A percentile compares a stretch with the other conserved stretches of the same genome.
Conservation (phyloP, 768 basidiomycete genomes). For the Hirschioporus abietinus region DNA sequence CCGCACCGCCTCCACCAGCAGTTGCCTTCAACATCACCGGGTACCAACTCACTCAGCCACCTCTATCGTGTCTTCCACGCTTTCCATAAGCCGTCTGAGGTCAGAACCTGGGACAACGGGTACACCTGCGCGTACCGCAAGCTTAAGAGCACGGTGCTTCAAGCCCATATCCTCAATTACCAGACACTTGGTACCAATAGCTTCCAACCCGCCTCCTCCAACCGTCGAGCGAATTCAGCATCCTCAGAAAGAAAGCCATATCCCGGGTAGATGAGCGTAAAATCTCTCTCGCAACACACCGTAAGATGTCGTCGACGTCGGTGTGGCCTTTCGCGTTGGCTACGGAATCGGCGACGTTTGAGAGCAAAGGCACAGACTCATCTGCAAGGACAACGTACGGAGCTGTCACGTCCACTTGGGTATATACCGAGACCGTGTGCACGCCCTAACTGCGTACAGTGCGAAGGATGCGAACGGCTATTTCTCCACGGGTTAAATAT, state of each 20-base stretch:
- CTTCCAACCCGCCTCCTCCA: constrained; percentile 43
- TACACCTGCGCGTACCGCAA: constrained; percentile 44
- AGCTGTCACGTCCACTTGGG: too few species aligned
- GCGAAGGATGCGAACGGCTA: constrained; percentile 57
- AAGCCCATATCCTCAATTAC: constrained; percentile 51
- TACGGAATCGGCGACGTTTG: constrained; percentile 12
- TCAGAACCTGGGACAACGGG: constrained; percentile 54
- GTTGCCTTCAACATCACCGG: constrained; percentile 67
- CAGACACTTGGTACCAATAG: constrained; percentile 54
- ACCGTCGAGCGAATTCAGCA: constrained; percentile 43
- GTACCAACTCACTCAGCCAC: constrained; percentile 39
- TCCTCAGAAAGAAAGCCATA: constrained; percentile 70
- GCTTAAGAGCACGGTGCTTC: constrained; percentile 51
- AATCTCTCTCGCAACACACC: constrained; percentile 35
- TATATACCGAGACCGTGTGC: constrained; percentile 23
- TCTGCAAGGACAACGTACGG: constrained; percentile 51
- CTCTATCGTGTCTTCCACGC: constrained; percentile 34
- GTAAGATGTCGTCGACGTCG: constrained; percentile 31
- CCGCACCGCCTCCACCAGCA: constrained; percentile 68
- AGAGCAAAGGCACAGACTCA: constrained; percentile 35
- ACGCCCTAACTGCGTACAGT: constrained; percentile 50
- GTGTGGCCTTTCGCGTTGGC: constrained; percentile 44
- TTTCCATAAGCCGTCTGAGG: constrained; percentile 31
- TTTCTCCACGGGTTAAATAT: constrained; percentile 61
- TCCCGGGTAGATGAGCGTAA: constrained; percentile 56